phyloP scores from a whole-genome alignment of 2,329 filamentous ascomycete genomes.

The Pleomassaria siparia region DNA sequence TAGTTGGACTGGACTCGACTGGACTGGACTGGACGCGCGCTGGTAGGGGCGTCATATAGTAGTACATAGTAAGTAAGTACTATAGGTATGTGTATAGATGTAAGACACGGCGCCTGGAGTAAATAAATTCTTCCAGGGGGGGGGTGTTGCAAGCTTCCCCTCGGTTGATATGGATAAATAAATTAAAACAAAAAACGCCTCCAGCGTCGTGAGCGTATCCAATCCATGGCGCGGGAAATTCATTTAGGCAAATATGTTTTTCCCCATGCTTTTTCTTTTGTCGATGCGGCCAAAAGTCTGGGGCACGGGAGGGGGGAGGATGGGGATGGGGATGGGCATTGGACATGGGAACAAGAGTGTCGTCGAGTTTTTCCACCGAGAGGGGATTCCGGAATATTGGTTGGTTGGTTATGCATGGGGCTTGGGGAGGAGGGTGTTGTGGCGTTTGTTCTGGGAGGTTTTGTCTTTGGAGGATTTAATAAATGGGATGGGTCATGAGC shows the following conservation, averaged over 20 bases:
- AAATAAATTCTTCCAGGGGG: background rate
- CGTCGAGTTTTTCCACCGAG: constrained; percentile 12
- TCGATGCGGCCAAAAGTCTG: background rate
- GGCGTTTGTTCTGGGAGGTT: constrained; percentile 3
- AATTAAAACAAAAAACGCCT: no score
- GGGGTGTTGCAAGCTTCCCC: constrained; percentile 7
- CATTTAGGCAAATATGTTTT: constrained; percentile 25
- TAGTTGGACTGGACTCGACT: no score
- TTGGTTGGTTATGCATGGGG: constrained; percentile 11
- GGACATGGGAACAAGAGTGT: no score
- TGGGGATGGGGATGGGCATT: no score
- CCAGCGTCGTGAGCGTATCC: no score
- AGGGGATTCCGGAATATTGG: constrained; percentile 14
- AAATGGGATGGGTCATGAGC: background rate
- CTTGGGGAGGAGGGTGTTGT: constrained; percentile 2
- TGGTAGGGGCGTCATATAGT: no score
- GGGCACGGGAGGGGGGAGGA: background rate
- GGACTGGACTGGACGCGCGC: no score
- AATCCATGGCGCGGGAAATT: background rate
- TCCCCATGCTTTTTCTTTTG: background rate
- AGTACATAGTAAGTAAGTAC: no score
- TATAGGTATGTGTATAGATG: no score
- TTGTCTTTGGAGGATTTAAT: no score
- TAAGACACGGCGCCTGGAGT: background rate
- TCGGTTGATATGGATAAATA: constrained; percentile 39